Evolutionary conservation across 2,329 filamentous ascomycete genomes (phyloP).

Genomic region (Curvularia eragrostidis): DNA sequence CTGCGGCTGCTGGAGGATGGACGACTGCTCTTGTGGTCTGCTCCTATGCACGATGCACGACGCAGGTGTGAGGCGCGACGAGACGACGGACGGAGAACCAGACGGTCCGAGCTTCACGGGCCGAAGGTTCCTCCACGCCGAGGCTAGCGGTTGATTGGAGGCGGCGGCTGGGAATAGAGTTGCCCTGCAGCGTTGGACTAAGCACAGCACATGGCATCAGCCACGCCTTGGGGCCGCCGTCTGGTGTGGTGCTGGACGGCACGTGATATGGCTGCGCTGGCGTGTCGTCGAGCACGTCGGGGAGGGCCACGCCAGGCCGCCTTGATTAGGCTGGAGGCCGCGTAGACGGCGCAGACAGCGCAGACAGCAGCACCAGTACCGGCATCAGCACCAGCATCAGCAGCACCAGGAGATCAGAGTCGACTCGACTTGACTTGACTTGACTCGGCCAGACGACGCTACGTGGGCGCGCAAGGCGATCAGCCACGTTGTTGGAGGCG

Average conservation of each 20-base stretch:
- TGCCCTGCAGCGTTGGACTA: constrained; percentile 13
- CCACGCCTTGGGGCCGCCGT: too few species aligned
- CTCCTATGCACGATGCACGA: constrained; percentile 11
- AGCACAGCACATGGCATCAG: background rate
- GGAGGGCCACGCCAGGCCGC: background rate
- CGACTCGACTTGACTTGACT: background rate
- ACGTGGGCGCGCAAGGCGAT: constrained; percentile 5
- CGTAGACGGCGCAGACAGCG: background rate
- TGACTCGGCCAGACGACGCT: background rate
- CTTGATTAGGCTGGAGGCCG: background rate
- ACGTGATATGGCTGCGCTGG: background rate
- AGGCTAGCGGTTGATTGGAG: constrained; percentile 4
- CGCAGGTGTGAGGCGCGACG: constrained; percentile 7
- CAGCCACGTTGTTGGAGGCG: constrained; percentile 15
- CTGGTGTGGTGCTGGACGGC: too few species aligned
- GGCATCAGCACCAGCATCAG: background rate
- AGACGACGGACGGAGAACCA: background rate
- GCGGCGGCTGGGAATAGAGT: background rate
- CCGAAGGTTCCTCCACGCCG: constrained; percentile 2
- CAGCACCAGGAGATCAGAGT: background rate
- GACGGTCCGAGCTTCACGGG: constrained; percentile 4
- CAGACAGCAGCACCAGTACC: background rate
- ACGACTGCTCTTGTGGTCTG: background rate
- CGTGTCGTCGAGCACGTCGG: background rate
- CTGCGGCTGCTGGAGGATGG: constrained; percentile 4